Conservation (phyloP, 2,329 filamentous ascomycete species). For the Colletotrichum musicola region DNA sequence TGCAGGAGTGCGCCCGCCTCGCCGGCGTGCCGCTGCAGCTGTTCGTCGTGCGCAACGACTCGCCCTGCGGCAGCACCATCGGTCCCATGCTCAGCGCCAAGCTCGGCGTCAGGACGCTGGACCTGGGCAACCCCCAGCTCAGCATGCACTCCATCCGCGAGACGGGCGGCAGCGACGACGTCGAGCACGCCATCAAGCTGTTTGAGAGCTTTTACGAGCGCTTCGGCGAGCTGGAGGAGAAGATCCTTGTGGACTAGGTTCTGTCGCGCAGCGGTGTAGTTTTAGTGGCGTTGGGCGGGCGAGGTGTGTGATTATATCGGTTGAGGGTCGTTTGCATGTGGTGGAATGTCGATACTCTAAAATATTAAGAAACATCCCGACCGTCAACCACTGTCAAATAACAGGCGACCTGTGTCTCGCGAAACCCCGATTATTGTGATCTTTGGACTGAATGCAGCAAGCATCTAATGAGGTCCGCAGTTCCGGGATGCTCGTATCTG, state of each 20-base stretch:
- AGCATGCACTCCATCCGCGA: slow-evolving; percentile 98
- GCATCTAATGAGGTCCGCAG: too few relatives aligned
- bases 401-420: too few relatives aligned
- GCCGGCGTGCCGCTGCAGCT: slow-evolving; percentile 89
- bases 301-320: slow-evolving; percentile 1
- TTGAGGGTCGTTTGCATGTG: too few relatives aligned
- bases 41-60: slow-evolving; percentile 97
- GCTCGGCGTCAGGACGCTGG: slow-evolving; percentile 88
- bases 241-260: slow-evolving; percentile 82
- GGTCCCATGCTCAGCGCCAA: slow-evolving; percentile 95
- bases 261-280: not conserved
- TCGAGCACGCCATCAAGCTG: slow-evolving; percentile 85
- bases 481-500: too few relatives aligned
- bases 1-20: slow-evolving; percentile 85
- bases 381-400: too few relatives aligned
- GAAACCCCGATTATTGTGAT: too few relatives aligned
- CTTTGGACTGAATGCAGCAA: too few relatives aligned
- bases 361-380: too few relatives aligned
- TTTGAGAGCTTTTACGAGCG: slow-evolving; percentile 90
- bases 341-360: too few relatives aligned
- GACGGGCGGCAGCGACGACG: slow-evolving; percentile 88
- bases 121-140: slow-evolving; percentile 93
- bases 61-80: slow-evolving; percentile 94
- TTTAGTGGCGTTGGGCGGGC: slow-evolving; percentile 19
- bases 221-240: slow-evolving; percentile 85